Evolutionary conservation across 768 basidiomycete species (phyloP).

Genomic region (Lentinula lateritia): DNA sequence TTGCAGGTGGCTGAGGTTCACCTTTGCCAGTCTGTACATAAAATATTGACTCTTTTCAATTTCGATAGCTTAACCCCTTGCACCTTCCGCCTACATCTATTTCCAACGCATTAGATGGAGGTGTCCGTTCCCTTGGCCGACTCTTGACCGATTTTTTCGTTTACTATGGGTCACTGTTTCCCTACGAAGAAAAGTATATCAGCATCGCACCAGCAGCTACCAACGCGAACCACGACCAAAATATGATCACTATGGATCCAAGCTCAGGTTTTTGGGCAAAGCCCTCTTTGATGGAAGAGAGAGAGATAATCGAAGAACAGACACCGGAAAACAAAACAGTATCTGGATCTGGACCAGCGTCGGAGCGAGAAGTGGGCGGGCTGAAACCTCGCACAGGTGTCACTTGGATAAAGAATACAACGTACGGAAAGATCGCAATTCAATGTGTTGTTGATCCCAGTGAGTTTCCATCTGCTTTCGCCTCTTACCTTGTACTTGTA

Average conservation of each 20-base stretch:
- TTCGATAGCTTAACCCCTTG: conserved; percentile 51
- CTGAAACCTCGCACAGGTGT: conserved; percentile 24
- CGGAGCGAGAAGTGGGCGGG: neutral
- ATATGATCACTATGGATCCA: neutral
- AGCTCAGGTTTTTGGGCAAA: neutral
- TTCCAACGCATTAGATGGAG: conserved; percentile 39
- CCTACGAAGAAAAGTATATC: conserved; percentile 34
- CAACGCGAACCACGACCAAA: neutral
- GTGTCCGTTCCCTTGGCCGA: conserved; percentile 40
- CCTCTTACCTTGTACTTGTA: neutral
- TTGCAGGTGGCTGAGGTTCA: conserved; percentile 45
- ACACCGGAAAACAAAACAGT: neutral
- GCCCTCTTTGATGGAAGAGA: conserved; percentile 11
- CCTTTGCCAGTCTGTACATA: neutral
- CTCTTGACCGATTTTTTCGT: conserved; percentile 62
- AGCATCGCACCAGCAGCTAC: conserved; percentile 18
- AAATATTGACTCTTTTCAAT: neutral
- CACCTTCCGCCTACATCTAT: conserved; percentile 41
- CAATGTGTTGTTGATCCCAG: conserved; percentile 39
- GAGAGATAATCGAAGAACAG: conserved; percentile 17
- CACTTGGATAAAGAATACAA: conserved; percentile 22
- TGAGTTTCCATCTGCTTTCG: conserved; percentile 13
- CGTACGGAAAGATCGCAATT: conserved; percentile 26
- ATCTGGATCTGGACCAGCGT: neutral
- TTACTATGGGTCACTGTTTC: conserved; percentile 50